phyloP scores from a whole-genome alignment of 1,139 yeast genomes.

The Pneumocystis jirovecii region DNA sequence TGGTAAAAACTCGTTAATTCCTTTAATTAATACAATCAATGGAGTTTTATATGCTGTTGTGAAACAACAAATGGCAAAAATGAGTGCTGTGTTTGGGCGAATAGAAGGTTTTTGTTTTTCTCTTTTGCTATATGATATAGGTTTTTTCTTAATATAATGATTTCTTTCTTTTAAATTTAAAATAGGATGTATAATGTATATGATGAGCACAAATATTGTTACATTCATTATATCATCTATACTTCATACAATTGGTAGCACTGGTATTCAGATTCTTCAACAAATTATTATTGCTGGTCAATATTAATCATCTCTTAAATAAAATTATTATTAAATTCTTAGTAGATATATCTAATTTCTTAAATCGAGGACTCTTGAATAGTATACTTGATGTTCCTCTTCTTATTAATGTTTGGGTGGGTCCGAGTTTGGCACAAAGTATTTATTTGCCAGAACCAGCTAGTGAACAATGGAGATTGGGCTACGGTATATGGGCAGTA shows the following conservation, averaged over 20 bases:
- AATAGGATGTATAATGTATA: not conserved
- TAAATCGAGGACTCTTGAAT: constrained; percentile 27
- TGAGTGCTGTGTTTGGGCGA: constrained; percentile 30
- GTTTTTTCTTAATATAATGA: constrained; percentile 55
- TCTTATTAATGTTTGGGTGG: constrained; percentile 19
- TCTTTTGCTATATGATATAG: constrained; percentile 47
- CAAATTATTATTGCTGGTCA: constrained; percentile 26
- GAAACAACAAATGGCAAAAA: constrained; percentile 30
- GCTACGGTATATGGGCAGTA: constrained; percentile 25
- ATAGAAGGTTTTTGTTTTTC: constrained; percentile 35
- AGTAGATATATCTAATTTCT: constrained; percentile 26
- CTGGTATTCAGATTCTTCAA: constrained; percentile 29
- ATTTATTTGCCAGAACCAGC: constrained; percentile 7
- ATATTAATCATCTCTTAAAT: not conserved
- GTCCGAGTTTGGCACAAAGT: constrained; percentile 16
- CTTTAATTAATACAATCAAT: constrained; percentile 30
- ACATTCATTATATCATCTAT: constrained; percentile 63
- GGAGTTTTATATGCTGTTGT: constrained; percentile 29
- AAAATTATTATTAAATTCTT: not conserved
- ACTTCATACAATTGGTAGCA: constrained; percentile 53
- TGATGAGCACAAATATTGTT: constrained; percentile 37
- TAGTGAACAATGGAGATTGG: constrained; percentile 24
- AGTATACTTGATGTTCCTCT: constrained; percentile 24
- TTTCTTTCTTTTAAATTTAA: constrained; percentile 16
- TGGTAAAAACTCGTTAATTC: constrained; percentile 26